Percentiles rank a stretch among this genome's conserved stretches.
Evolutionary conservation across 352 stramenopile genomes (phyloP).

Genomic region (Bremia lactucae): DNA sequence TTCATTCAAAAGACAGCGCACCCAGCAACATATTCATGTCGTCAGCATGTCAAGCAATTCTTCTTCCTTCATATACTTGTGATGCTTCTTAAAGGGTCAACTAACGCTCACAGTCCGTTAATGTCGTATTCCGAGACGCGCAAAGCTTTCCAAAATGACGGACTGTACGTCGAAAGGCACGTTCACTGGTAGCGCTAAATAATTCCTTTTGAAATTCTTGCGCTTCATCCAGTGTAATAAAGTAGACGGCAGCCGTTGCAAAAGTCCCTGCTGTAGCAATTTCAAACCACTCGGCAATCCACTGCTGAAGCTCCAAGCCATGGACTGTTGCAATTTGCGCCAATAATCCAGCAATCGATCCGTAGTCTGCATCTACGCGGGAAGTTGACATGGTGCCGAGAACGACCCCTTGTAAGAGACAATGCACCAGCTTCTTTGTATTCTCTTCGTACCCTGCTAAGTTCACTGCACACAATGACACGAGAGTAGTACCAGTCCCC

Average conservation of each 20-base stretch:
- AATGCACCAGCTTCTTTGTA: constrained; percentile 47
- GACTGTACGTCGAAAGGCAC: constrained; percentile 58
- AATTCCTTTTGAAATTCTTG: constrained; percentile 55
- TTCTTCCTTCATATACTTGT: too few species aligned
- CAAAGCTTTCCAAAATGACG: constrained; percentile 81
- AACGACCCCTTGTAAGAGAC: constrained; percentile 52
- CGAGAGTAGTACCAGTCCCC: constrained; percentile 11
- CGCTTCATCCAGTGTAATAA: constrained; percentile 49
- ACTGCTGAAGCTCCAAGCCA: constrained; percentile 42
- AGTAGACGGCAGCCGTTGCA: constrained; percentile 31
- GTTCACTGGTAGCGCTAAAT: constrained; percentile 49
- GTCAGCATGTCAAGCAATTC: too few species aligned
- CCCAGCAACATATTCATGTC: too few species aligned
- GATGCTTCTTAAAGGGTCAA: constrained; percentile 5
- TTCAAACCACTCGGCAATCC: constrained; percentile 54
- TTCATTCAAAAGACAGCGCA: too few species aligned
- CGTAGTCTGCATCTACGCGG: constrained; percentile 72
- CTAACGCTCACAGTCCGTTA: constrained; percentile 20
- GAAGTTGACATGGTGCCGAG: constrained; percentile 43
- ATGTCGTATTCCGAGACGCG: constrained; percentile 53
- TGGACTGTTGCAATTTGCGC: constrained; percentile 62
- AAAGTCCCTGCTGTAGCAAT: constrained; percentile 30
- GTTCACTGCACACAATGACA: constrained; percentile 14
- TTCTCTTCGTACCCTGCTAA: constrained; percentile 5
- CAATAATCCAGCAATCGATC: constrained; percentile 61